Base-by-base conservation (phyloP, 2,329 filamentous ascomycete species). In the Colletotrichum truncatum region DNA sequence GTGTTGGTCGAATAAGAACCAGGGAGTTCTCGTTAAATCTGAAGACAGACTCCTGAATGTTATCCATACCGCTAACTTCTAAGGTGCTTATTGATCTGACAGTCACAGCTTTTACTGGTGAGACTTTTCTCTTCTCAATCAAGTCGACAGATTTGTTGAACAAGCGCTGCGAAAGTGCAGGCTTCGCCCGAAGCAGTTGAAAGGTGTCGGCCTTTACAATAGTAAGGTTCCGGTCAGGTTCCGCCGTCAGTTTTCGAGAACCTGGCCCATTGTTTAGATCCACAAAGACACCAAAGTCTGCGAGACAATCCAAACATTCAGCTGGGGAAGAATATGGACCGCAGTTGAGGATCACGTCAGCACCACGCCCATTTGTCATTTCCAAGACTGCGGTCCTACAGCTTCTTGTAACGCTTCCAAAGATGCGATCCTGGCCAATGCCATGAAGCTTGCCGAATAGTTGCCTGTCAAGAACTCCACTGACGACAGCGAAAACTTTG, bases 361-460 rank as follows among this genome's bases (percentile, higher is more conserved):
- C 72, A 12, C 75, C 74, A 4, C 63, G 53, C 3, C 70, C 67
- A 1, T 65, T 60, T 0, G 78, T 81, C 2, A 68, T 69, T 21
- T 69, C 56, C 45, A 72, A 56, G 14, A 77, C 21, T 3, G 46
- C 66, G 4, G 57, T 43, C 10, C 32, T 32, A 23, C 75, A 76
- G 8, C 58, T 59, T 3, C 57, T 48, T n/a, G 72, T 69, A 30
- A 72, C 63, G 34, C 68, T 72, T 51, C 70, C 73, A 51, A 76
- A 74, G 26, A 76, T 72, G 30, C 59, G 72, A 39, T 74, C 71
- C 4, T 75, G 71, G 0, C 77, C 72, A 4, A 85, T 74, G 2
- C 7, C 71, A 71, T n/a, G 2, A 25, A 9, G 43, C 14, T 23
- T 26, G 18, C n/a, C 25, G 18, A 46, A 0, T n/a, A 8, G 6